Conservation (phyloP, 108 stramenopile genomes). For the Cyclotella kingstonii region DNA sequence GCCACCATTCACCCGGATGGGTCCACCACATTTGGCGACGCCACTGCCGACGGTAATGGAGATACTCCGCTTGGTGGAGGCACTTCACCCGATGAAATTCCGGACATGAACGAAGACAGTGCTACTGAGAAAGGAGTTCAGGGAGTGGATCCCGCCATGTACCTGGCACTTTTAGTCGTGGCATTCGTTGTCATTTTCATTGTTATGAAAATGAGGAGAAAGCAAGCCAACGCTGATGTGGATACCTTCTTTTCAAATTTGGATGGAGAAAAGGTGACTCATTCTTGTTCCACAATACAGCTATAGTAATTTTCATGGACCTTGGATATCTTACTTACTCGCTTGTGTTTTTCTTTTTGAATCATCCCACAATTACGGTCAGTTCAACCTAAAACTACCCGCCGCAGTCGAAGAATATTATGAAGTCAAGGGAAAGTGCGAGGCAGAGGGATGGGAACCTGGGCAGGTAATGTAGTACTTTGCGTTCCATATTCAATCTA, state of each 20-base stretch:
- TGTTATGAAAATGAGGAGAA: constrained; percentile 47
- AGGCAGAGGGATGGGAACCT: constrained; percentile 75
- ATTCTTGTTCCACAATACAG: background rate
- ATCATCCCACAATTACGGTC: background rate
- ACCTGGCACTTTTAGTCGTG: constrained; percentile 60
- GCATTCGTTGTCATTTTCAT: constrained; percentile 49
- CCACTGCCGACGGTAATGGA: constrained; percentile 13
- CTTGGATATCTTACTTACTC: background rate
- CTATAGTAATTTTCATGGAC: background rate
- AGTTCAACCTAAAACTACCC: constrained; percentile 89
- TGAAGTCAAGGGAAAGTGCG: constrained; percentile 70
- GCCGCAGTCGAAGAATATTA: constrained; percentile 86
- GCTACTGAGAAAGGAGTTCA: constrained; percentile 32
- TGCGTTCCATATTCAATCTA: background rate
- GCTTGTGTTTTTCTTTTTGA: background rate
- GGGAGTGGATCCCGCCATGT: constrained; percentile 79
- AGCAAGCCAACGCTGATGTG: constrained; percentile 51
- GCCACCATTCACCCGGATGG: constrained; percentile 81
- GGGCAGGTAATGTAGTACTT: constrained; percentile 26
- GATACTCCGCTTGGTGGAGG: constrained; percentile 9
- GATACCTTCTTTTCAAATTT: constrained; percentile 79
- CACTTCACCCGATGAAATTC: constrained; percentile 25
- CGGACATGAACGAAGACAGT: constrained; percentile 26
- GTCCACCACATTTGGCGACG: constrained; percentile 62
- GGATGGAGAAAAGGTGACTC: constrained; percentile 80